Percentiles rank a stretch among this genome's conserved stretches.
Evolutionary conservation across 179 eudicot genomes (phyloP).

Genomic region (Silene coronaria): DNA sequence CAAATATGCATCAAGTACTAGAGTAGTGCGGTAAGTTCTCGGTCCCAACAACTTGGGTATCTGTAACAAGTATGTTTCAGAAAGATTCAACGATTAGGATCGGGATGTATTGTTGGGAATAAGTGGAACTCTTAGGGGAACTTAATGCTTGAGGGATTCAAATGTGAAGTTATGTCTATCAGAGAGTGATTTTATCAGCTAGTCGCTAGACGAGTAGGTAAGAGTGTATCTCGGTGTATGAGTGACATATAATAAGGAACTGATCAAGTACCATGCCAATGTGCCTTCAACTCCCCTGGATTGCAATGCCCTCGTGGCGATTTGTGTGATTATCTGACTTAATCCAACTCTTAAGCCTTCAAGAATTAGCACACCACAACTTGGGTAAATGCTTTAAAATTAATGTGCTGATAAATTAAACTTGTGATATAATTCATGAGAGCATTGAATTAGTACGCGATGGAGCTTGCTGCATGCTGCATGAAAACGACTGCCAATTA

Average conservation of each 20-base stretch:
- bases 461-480: background rate
- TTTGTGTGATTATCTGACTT: background rate
- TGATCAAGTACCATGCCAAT: too few species aligned
- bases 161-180: background rate
- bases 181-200: background rate
- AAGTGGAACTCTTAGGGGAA: background rate
- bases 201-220: background rate
- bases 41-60: background rate
- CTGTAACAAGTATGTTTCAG: background rate
- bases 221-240: background rate
- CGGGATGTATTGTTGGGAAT: background rate
- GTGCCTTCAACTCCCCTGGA: too few species aligned
- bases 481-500: conserved; percentile 20
- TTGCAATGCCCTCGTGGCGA: background rate
- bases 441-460: background rate
- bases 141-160: background rate
- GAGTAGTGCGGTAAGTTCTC: background rate
- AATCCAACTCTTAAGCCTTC: background rate
- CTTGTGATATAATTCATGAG: background rate
- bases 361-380: background rate
- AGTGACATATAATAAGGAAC: too few species aligned
- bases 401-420: background rate
- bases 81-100: background rate
- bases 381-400: background rate
- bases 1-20: background rate